Conservation (phyloP, 306 rosid genomes). For the Castanospermum australe region DNA sequence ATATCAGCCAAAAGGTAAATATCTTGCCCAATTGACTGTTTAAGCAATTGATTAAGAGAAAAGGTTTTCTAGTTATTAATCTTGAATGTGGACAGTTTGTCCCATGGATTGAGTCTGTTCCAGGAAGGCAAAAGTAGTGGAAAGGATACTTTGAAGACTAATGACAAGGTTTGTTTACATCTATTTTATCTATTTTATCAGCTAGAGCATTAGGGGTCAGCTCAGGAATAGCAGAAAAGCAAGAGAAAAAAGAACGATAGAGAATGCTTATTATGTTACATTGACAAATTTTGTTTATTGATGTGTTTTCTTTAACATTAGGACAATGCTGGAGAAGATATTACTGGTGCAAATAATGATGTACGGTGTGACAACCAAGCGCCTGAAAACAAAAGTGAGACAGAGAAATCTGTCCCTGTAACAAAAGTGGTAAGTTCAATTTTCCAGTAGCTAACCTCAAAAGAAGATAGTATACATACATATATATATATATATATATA, state of each 20-base stretch:
- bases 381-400: constrained; percentile 63
- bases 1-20: constrained; percentile 77
- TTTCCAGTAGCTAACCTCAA: constrained; percentile 4
- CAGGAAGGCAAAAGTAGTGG: constrained; percentile 68
- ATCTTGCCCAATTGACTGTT: background rate
- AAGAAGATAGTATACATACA: background rate
- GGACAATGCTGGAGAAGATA: constrained; percentile 61
- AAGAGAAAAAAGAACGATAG: background rate
- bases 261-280: background rate
- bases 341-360: constrained; percentile 54
- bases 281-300: background rate
- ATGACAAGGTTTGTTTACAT: constrained; percentile 64
- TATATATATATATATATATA: too few species aligned
- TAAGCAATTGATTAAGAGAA: background rate
- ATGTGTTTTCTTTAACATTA: constrained; percentile 23
- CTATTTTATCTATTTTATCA: constrained; percentile 8
- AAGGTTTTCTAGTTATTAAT: constrained; percentile 26
- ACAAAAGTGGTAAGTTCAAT: constrained; percentile 59
- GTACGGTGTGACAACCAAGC: constrained; percentile 46
- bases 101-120: constrained; percentile 82
- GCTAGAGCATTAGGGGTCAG: background rate
- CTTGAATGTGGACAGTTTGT: constrained; percentile 65
- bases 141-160: constrained; percentile 62
- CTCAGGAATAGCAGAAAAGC: background rate
- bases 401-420: constrained; percentile 58